Evolutionary conservation across 2,329 filamentous ascomycete genomes (phyloP).

Genomic region (Colletotrichum lindemuthianum): DNA sequence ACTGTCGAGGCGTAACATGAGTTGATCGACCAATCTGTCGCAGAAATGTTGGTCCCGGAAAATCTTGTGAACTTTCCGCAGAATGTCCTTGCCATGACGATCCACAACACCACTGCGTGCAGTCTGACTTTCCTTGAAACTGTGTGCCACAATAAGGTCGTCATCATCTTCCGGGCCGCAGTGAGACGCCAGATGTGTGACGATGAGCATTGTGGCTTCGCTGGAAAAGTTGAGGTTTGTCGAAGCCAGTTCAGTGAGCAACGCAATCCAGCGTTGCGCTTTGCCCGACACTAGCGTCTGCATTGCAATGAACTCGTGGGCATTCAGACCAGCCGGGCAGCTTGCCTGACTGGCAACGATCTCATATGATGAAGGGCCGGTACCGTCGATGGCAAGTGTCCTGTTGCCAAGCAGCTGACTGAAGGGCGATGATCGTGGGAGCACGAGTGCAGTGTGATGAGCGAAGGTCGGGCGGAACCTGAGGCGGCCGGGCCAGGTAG

Average conservation of each 20-base stretch:
- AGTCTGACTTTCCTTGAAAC: no score
- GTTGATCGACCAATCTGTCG: slow-evolving; percentile 54
- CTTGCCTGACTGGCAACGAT: slow-evolving; percentile 59
- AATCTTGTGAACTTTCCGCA: slow-evolving; percentile 59
- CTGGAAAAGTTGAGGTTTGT: slow-evolving; percentile 69
- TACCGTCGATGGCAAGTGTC: slow-evolving; percentile 44
- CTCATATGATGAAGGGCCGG: slow-evolving; percentile 63
- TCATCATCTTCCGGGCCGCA: slow-evolving; percentile 56
- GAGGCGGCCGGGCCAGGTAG: slow-evolving; percentile 50
- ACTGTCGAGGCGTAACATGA: slow-evolving; percentile 52
- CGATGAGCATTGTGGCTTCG: slow-evolving; percentile 57
- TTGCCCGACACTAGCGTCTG: slow-evolving; percentile 58
- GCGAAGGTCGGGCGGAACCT: slow-evolving; percentile 50
- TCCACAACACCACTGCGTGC: no score
- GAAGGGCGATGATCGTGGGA: slow-evolving; percentile 52
- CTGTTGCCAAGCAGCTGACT: slow-evolving; percentile 37
- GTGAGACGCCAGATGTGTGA: slow-evolving; percentile 64
- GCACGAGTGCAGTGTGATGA: slow-evolving; percentile 52
- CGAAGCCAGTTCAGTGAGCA: slow-evolving; percentile 61
- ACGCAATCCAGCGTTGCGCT: slow-evolving; percentile 58
- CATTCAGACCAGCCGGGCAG: slow-evolving; percentile 57
- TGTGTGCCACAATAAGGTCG: no score
- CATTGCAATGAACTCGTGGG: slow-evolving; percentile 64
- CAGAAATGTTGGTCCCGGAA: slow-evolving; percentile 64
- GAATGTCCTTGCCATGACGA: slow-evolving; percentile 36